A percentile compares a stretch with the other conserved stretches of the same genome.
phyloP scores from a whole-genome alignment of 176 grass and related monocot genomes.

The Cocos nucifera region DNA sequence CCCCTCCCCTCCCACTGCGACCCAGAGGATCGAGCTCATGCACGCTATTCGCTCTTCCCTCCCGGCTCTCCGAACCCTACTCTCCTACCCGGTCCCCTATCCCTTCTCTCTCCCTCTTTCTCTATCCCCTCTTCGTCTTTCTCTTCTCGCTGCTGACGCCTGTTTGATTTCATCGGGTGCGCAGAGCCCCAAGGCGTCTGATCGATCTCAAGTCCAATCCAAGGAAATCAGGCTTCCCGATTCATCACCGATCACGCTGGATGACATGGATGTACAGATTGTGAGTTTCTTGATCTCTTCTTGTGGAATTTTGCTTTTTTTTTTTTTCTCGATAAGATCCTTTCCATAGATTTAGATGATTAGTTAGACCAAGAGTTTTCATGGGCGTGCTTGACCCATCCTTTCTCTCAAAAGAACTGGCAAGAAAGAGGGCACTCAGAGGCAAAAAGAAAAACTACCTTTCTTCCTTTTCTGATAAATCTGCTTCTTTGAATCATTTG shows the following conservation, averaged over 20 bases:
- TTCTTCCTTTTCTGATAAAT: no score
- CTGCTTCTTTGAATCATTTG: no score
- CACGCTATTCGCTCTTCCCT: constrained; percentile 70
- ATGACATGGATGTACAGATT: constrained; percentile 85
- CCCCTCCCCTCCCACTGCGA: constrained; percentile 52
- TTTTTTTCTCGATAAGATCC: neutral
- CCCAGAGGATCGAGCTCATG: constrained; percentile 76
- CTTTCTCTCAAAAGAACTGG: no score
- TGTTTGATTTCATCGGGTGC: constrained; percentile 13
- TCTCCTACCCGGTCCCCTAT: constrained; percentile 49
- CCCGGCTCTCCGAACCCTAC: constrained; percentile 45
- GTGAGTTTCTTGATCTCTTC: constrained; percentile 26
- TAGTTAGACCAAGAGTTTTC: no score
- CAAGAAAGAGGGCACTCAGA: no score
- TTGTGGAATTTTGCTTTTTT: neutral
- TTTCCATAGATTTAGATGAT: neutral
- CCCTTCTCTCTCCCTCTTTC: neutral
- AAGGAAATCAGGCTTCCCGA: constrained; percentile 67
- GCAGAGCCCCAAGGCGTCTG: constrained; percentile 73
- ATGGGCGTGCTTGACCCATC: no score
- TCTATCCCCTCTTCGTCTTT: neutral
- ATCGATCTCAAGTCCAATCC: constrained; percentile 65
- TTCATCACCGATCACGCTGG: constrained; percentile 57
- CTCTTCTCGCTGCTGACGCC: neutral
- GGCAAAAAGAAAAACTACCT: no score